Conservation (phyloP, 805 yeast genomes). For the Monosporozyma aquatica region DNA sequence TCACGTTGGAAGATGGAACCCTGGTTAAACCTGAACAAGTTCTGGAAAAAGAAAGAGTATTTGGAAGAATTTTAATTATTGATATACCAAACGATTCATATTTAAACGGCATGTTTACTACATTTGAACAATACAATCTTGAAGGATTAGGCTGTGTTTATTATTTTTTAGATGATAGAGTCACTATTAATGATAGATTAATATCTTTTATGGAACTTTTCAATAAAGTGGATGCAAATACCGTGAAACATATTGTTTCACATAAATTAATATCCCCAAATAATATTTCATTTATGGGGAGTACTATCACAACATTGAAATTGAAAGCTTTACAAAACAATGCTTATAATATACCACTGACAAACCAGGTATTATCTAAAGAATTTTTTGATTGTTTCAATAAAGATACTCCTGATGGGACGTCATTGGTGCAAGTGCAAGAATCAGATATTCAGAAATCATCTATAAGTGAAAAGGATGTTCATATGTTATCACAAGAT, state of each 20-base stretch:
- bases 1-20: slow-evolving; percentile 51
- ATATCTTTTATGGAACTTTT: slow-evolving; percentile 44
- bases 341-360: slow-evolving; percentile 33
- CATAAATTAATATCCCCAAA: slow-evolving; percentile 60
- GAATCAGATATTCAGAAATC: slow-evolving; percentile 12
- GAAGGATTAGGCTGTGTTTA: slow-evolving; percentile 44
- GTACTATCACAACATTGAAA: slow-evolving; percentile 46
- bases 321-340: slow-evolving; percentile 44
- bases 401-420: slow-evolving; percentile 21
- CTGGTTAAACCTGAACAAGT: slow-evolving; percentile 62
- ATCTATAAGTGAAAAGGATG: slow-evolving; percentile 11
- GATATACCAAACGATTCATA: slow-evolving; percentile 60
- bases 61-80: slow-evolving; percentile 53
- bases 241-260: slow-evolving; percentile 57
- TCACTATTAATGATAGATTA: slow-evolving; percentile 39
- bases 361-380: slow-evolving; percentile 22
- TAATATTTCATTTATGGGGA: slow-evolving; percentile 46
- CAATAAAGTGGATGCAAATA: slow-evolving; percentile 22
- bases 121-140: not conserved
- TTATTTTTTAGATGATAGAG: slow-evolving; percentile 62
- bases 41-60: slow-evolving; percentile 48
- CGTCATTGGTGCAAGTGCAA: slow-evolving; percentile 18
- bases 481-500: slow-evolving; percentile 20
- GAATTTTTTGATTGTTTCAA: slow-evolving; percentile 29
- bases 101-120: slow-evolving; percentile 23